These are phyloP conservation scores for Phytophthora constricta DNA, from an alignment of 352 stramenopile species.

Conservation along the genomic window DNA sequence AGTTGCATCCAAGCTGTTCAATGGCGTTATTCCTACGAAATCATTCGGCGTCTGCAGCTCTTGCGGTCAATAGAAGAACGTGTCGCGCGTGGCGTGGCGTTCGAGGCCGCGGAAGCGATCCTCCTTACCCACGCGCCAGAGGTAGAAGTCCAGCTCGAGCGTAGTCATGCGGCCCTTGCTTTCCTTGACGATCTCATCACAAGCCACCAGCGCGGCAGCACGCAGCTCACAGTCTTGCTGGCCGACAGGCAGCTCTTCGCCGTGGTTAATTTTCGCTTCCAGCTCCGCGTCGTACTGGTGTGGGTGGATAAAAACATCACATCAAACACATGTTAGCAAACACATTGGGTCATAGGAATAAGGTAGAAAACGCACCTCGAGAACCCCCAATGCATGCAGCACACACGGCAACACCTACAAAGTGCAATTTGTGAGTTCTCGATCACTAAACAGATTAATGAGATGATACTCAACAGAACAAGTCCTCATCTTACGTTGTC, in stretches of 20 bases:
- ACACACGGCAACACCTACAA: slow-evolving; percentile 76
- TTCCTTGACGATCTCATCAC: slow-evolving; percentile 65
- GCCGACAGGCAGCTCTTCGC: slow-evolving; percentile 52
- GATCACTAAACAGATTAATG: neutral
- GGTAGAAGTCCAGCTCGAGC: slow-evolving; percentile 67
- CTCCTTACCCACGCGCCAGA: slow-evolving; percentile 84
- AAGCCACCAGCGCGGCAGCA: slow-evolving; percentile 68
- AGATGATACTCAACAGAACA: neutral
- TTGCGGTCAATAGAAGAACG: slow-evolving; percentile 68
- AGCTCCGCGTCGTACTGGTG: slow-evolving; percentile 65
- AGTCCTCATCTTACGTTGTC: slow-evolving; percentile 60
- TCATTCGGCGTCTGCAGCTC: neutral
- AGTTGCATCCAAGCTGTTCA: no score
- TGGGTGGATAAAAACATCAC: slow-evolving; percentile 4
- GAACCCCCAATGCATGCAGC: slow-evolving; percentile 67
- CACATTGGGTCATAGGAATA: neutral
- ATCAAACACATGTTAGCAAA: neutral
- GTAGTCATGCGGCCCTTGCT: slow-evolving; percentile 54
- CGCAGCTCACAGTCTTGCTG: slow-evolving; percentile 72
- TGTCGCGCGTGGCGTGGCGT: slow-evolving; percentile 74
- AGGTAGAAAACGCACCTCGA: slow-evolving; percentile 48
- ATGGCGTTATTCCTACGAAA: no score
- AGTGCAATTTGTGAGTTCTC: slow-evolving; percentile 5
- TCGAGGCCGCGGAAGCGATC: slow-evolving; percentile 68
- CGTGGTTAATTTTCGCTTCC: slow-evolving; percentile 50